A percentile compares a stretch with the other conserved stretches of the same genome.
Evolutionary conservation across 805 yeast genomes (phyloP).

Genomic region (Zygosaccharomyces gambellarensis): DNA sequence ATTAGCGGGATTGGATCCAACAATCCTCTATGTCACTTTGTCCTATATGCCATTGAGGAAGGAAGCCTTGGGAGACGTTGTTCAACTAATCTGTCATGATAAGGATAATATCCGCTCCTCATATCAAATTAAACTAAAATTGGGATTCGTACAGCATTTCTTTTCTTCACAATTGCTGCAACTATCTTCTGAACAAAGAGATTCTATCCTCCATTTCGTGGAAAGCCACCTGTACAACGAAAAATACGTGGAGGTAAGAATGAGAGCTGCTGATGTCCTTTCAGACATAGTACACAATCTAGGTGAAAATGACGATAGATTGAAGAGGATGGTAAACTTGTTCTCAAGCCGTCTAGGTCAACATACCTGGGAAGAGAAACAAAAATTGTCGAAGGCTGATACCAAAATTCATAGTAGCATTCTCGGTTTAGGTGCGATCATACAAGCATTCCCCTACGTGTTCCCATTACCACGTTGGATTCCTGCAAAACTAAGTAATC

Average conservation of each 20-base stretch:
- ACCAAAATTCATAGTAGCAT: constrained; percentile 75
- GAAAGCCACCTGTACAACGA: constrained; percentile 49
- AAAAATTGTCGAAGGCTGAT: constrained; percentile 37
- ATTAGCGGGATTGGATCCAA: constrained; percentile 55
- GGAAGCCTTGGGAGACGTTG: constrained; percentile 42
- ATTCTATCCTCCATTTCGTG: constrained; percentile 47
- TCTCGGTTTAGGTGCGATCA: constrained; percentile 80
- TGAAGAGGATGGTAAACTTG: constrained; percentile 37
- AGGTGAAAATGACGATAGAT: constrained; percentile 39
- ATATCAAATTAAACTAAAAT: constrained; percentile 60
- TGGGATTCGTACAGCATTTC: constrained; percentile 66
- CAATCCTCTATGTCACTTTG: constrained; percentile 41
- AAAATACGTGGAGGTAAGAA: constrained; percentile 68
- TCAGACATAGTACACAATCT: constrained; percentile 73
- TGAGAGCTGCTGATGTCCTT: constrained; percentile 64
- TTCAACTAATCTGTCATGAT: constrained; percentile 41
- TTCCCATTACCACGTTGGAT: constrained; percentile 93
- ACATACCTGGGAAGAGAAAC: constrained; percentile 28
- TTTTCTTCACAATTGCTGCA: constrained; percentile 63
- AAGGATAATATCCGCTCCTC: constrained; percentile 37
- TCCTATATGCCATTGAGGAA: constrained; percentile 46
- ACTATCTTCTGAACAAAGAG: constrained; percentile 45
- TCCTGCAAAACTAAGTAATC: constrained; percentile 60
- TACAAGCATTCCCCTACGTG: constrained; percentile 82
- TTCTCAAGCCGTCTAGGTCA: constrained; percentile 35